phyloP scores from a whole-genome alignment of 768 basidiomycete genomes.

The Russula virescens region DNA sequence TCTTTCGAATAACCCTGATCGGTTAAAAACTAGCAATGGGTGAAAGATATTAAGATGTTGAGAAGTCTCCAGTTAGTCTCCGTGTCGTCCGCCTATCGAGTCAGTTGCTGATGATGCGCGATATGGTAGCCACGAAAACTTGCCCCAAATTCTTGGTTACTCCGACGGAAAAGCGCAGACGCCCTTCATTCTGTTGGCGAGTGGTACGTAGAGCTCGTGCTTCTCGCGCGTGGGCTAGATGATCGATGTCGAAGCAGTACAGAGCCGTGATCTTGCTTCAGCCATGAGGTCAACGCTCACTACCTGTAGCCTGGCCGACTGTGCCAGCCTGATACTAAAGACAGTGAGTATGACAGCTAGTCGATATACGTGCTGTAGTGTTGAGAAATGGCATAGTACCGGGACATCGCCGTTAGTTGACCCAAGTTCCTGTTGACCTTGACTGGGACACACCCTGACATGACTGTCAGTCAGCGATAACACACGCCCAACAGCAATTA shows the following conservation, averaged over 20 bases:
- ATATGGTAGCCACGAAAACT: constrained; percentile 41
- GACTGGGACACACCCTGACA: background rate
- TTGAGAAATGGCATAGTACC: constrained; percentile 10
- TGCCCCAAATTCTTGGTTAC: constrained; percentile 50
- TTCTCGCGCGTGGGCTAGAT: background rate
- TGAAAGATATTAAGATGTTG: constrained; percentile 44
- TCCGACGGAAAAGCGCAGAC: constrained; percentile 41
- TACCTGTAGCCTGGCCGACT: constrained; percentile 14
- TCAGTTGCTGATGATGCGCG: background rate
- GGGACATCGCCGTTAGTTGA: constrained; percentile 19
- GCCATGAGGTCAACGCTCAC: constrained; percentile 19
- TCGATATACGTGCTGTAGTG: background rate
- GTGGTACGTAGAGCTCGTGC: constrained; percentile 31
- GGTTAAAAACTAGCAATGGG: constrained; percentile 38
- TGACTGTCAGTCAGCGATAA: constrained; percentile 15
- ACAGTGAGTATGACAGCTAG: constrained; percentile 9
- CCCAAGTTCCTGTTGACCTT: background rate
- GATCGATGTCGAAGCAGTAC: constrained; percentile 9
- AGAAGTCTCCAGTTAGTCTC: constrained; percentile 44
- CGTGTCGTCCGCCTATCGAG: background rate
- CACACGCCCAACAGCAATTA: constrained; percentile 20
- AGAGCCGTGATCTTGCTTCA: constrained; percentile 16
- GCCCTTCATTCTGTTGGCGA: constrained; percentile 48
- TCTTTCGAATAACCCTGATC: background rate
- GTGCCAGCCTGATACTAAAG: constrained; percentile 16